Conservation (phyloP, 2,329 filamentous ascomycete genomes). For the Harringtonia lauricola region DNA sequence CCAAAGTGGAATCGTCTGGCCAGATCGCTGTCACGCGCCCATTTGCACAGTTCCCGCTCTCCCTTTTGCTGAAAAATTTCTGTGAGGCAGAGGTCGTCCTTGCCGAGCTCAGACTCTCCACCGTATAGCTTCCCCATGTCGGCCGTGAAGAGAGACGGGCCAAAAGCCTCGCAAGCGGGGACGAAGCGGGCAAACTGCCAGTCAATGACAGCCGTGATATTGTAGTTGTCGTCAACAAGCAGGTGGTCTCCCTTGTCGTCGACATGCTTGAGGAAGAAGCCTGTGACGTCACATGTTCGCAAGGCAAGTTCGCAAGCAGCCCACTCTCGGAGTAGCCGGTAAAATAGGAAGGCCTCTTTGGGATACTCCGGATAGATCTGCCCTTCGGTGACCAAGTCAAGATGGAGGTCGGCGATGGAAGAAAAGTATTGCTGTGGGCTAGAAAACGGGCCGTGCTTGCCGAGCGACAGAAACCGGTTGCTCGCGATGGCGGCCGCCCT, state of each 20-base stretch:
- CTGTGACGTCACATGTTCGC: background rate
- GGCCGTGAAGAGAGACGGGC: background rate
- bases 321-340: background rate
- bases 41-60: background rate
- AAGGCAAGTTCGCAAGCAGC: background rate
- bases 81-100: background rate
- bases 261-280: conserved; percentile 1
- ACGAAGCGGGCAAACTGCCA: conserved; percentile 1
- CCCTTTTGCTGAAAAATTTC: background rate
- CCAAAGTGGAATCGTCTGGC: conserved; percentile 5
- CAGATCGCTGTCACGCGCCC: background rate
- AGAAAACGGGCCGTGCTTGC: background rate
- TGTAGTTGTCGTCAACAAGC: background rate
- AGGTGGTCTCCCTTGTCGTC: conserved; percentile 3
- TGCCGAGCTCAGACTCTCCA: background rate
- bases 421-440: background rate
- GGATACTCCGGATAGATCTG: background rate
- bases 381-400: background rate
- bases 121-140: background rate
- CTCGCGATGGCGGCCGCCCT: background rate
- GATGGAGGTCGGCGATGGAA: background rate
- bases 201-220: background rate
- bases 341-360: background rate
- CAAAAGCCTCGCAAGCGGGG: background rate
- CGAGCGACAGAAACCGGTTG: background rate